Evolutionary conservation across 2,329 filamentous ascomycete species (phyloP), one percentile per base, ranked within the genome.

Genomic region (Verticillium alfalfae): DNA sequence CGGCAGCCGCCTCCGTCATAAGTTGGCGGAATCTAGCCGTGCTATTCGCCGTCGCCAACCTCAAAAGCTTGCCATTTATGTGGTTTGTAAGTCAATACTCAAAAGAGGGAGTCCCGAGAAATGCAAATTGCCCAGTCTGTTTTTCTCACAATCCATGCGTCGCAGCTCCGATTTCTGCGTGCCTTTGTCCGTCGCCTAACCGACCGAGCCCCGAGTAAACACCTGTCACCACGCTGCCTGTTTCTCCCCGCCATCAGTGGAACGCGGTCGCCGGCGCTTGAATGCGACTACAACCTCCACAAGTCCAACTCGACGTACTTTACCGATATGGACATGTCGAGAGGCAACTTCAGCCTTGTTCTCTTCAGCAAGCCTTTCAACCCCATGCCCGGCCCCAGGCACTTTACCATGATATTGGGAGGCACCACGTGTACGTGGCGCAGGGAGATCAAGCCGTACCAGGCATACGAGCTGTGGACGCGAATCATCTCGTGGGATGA

Each of bases 281-380:
- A 96, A 76, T 91, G 88, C 68, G 93, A 97, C 77, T 92, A 93
- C 79, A 94, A 95, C 77, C 71, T 92, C 52, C 90, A 93, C 81
- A 93, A 93, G 73, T 88, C 87, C 62, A 92, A 93, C 78, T 87
- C 85, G 67, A 96, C 92, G n/a, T 96, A 96, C 79, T 96, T 96
- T 72, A 81, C 87, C 66, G 92, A 96, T 74, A 86, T 96, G 66
- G 92, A 96, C 74, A 84, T 94, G 62, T 87, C 89, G 34, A 90
- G 95, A 61, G 90, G 90, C 0, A 91, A 96, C 65, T 84, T 95
- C 13, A 86, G 96, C 58, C 88, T 87, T 52, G 84, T 87, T 65
- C 77, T 93, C 1, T 78, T 88, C 60, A 83, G 82, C n/a, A 59
- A 60, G 34, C 56, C 56, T 18, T 63, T 64, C 56, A 58, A 49